Evolutionary conservation across 2,329 filamentous ascomycete genomes (phyloP), one percentile per base, ranked within the genome.

Genomic region (Colletotrichum tanaceti): DNA sequence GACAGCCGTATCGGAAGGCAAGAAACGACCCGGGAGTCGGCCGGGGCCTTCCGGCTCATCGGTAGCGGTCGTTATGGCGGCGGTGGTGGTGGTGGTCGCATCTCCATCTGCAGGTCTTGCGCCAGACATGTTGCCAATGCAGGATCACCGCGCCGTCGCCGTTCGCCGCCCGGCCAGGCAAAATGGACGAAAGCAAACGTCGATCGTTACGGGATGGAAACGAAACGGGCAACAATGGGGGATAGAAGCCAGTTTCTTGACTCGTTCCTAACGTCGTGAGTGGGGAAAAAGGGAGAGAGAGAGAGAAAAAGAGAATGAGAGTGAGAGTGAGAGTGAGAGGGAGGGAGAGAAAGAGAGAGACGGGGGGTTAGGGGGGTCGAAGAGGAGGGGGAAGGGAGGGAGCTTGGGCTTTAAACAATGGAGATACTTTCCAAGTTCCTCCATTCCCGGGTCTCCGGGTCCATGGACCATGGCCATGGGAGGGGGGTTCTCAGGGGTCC

Each of bases 51-150:
- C 28, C 9, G 49, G 28, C 3, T 7, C 16, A 24, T 4, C 28
- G 22, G 46, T 49, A 28, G 13, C 28, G 46, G 11, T 49, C 6
- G 22, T 49, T 1, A 9, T 49, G 46, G 13, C 18, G 11, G 2
- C 18, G 14, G 22, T 20, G 46, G 5, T 28, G 46, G 5, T 24
- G 2, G 49, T 52, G 49, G 7, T 28, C 24, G 16, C 49, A 14
- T 52, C 49, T 52, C 28, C 49, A 18, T 52, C 49, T 52, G 28
- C 49, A n/a, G 49, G 28, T 35, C 18, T 32, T 28, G 32, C 49
- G 18, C 35, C 10, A 4, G 49, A n/a, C 49, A 52, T 52, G 9
- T 10, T 52, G 49, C 18, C 32, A 28, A 52, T n/a, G 18, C 20
- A n/a, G 4, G 49, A n/a, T 43, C 46, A 20, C 49, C 28, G 18